Base-by-base conservation (phyloP, 768 basidiomycete genomes). In the Leccinum fibrillosum region DNA sequence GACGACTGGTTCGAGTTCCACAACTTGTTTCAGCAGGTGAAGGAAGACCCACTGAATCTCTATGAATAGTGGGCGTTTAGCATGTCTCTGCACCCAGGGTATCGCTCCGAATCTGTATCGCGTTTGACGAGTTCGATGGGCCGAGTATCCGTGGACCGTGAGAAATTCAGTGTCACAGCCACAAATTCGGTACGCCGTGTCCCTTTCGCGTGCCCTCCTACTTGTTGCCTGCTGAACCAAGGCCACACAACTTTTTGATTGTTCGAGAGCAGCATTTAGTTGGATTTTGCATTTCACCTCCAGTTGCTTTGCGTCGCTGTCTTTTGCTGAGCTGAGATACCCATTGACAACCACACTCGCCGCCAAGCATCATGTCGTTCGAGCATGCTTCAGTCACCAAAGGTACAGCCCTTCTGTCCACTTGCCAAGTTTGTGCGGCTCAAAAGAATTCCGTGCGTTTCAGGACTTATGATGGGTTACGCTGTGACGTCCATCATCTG, bases 351-450 rank as follows among this genome's bases (percentile, higher is more conserved):
- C n/a, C 19, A 9, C 3, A 9, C 1, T 53, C n/a, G 49, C 21
- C 30, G 23, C 13, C 32, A 49, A 44, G 44, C 44, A 37, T 19
- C 57, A 90, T 90, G 89, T 90, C 89, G 25, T 91, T 92, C 66
- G 88, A 90, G 67, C 77, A 92, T 81, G 90, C 90, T 28, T 78
- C 86, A n/a, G 85, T 93, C 37, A 85, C 90, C 3, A 92, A 93
- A 82, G 89, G 90, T 88, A 54, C n/a, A 66, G 21, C 10, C 21
- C 34, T 23, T n/a, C 26, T 47, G 21, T 48, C 25, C 10, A n/a
- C 25, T 54, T 47, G 53, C 58, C 44, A 57, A 21, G 9, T 52
- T 52, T 52, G 32, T 52, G 34, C 21, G 35, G 32, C 55, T 54
- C 12, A 61, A 17, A 37, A 5, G 35, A 45, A 25, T 11, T 1